These are phyloP conservation scores for Dillenia turbinata DNA, from an alignment of 164 flowering plant genomes.

Conservation along the genomic window DNA sequence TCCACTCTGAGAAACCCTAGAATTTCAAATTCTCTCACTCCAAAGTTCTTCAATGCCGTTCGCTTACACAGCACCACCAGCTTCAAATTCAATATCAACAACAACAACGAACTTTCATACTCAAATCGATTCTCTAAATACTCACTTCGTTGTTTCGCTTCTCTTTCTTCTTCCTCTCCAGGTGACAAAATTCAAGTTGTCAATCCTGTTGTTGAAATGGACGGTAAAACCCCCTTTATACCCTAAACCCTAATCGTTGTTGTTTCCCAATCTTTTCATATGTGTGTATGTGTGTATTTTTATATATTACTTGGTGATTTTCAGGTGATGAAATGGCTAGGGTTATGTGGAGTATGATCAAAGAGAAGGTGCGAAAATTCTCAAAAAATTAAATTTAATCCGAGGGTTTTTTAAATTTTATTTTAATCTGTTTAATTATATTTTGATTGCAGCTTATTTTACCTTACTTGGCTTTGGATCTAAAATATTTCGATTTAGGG, in stretches of 20 bases:
- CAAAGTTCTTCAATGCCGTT: slow-evolving; percentile 20
- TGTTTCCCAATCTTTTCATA: neutral
- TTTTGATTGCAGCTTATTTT: slow-evolving; percentile 54
- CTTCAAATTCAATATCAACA: slow-evolving; percentile 1
- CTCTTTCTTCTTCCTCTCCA: slow-evolving; percentile 45
- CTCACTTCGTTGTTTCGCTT: slow-evolving; percentile 60
- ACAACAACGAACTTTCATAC: slow-evolving; percentile 10
- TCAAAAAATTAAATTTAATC: too few species aligned
- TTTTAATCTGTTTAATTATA: neutral
- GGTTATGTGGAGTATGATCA: slow-evolving; percentile 84
- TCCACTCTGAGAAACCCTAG: slow-evolving; percentile 17
- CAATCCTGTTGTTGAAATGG: slow-evolving; percentile 94
- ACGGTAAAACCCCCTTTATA: slow-evolving; percentile 34
- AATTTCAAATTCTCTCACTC: slow-evolving; percentile 8
- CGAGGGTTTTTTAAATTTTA: neutral
- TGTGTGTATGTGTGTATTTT: neutral
- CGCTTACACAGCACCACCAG: too few species aligned
- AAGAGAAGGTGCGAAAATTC: slow-evolving; percentile 60
- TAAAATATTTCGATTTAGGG: slow-evolving; percentile 80
- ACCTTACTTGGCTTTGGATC: slow-evolving; percentile 76
- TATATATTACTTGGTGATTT: slow-evolving; percentile 1
- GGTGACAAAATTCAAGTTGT: slow-evolving; percentile 49
- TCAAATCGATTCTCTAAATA: slow-evolving; percentile 20
- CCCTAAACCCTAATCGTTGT: neutral
- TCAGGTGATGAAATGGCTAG: slow-evolving; percentile 98